phyloP scores from a whole-genome alignment of 768 basidiomycete genomes.

The Phlebiopsis gigantea region DNA sequence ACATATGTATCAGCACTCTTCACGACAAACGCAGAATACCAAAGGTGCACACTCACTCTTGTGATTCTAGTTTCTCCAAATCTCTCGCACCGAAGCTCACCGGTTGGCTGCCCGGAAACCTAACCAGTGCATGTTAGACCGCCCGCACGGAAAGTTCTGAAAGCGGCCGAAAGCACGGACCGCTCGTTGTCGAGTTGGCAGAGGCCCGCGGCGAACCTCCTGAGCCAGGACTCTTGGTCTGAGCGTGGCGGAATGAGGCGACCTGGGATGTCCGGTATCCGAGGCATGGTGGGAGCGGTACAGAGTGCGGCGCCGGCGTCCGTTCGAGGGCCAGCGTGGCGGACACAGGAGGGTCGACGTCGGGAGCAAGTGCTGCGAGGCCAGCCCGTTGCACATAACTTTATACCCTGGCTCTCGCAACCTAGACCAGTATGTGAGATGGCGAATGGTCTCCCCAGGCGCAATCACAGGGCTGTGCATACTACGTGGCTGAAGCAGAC shows the following conservation, averaged over 20 bases:
- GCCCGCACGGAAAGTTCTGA: not conserved
- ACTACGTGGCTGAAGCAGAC: not conserved
- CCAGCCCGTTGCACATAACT: not conserved
- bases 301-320: not conserved
- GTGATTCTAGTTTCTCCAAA: constrained; percentile 68
- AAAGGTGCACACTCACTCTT: constrained; percentile 61
- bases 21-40: not conserved
- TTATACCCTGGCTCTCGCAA: not conserved
- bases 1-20: not conserved
- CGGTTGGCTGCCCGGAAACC: constrained; percentile 95
- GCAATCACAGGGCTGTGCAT: not conserved
- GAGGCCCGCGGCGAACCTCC: constrained; percentile 52
- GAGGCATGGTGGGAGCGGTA: constrained; percentile 33
- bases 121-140: constrained; percentile 23
- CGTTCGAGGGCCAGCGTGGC: not conserved
- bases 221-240: constrained; percentile 63
- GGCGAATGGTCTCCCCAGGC: not conserved
- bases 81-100: constrained; percentile 78
- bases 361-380: not conserved
- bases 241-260: constrained; percentile 46
- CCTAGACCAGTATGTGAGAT: not conserved
- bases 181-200: constrained; percentile 62
- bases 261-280: constrained; percentile 72
- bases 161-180: constrained; percentile 32
- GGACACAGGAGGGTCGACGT: not conserved